Base-by-base conservation (phyloP, 192 early-diverging fungal genomes). In the Mycoemilia scoparia region DNA sequence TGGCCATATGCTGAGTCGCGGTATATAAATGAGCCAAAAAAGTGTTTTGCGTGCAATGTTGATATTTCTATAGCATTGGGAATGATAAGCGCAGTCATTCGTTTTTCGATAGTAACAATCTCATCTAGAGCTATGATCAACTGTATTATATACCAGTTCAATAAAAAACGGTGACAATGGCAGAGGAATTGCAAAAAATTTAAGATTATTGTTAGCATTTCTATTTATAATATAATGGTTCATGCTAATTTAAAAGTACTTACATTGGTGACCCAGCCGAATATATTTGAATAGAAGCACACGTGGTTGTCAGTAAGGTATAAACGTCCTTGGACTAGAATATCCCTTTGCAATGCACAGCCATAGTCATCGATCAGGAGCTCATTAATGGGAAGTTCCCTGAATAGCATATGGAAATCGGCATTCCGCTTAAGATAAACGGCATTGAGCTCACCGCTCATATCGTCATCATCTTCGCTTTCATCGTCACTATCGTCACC, bases 271-370 rank as follows among this genome's bases (percentile, higher is more conserved):
- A 82, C 76, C 74, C 84, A 87, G 21, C 87, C 87, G 65, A 90
- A 84, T 39, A 90, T 84, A 41, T 84, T 84, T 24, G 79, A 74
- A 56, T 84, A 73, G 50, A 90, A 90, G 49, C 77, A 81, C 24
- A 86, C 51, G 51, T 76, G 59, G 45, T 68, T 74, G 39, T 82
- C 70, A 2, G 84, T 86, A 46, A 84, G 57, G 45, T 84, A 87
- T 30, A 90, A 46, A 24, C 79, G 62, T 7, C 87, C 87, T 31
- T 90, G 87, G 11, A 82, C 70, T 3, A 90, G 57, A 25, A 90
- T 87, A 30, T 90, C 87, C 31, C 82, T 80, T 56, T 90, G 84
- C 32, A 84, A 53, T 2, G 87, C 87, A 35, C 87, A 90, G 0
- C 74, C 70, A 49, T 72, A 82, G 58, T 85, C 79, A 28, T 64